phyloP scores from a whole-genome alignment of 305 asterid genomes.

The Fraxinus baroniana region DNA sequence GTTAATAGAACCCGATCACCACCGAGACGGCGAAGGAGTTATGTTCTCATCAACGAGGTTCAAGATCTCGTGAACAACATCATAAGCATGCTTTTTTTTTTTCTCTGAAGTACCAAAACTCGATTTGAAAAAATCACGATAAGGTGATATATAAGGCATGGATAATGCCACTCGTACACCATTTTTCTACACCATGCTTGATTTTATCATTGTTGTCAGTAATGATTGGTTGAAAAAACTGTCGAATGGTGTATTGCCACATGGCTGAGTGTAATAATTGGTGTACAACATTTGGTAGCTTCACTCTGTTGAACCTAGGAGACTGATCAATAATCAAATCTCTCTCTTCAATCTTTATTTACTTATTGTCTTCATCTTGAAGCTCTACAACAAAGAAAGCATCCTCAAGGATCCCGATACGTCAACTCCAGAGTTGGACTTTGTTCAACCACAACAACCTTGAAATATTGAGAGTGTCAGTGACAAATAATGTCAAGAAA shows the following conservation, averaged over 20 bases:
- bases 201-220: no score
- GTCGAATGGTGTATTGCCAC: no score
- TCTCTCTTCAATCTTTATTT: conserved; percentile 27
- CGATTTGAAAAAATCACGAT: conserved; percentile 68
- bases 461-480: conserved; percentile 83
- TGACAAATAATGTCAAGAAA: conserved; percentile 77
- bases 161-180: no score
- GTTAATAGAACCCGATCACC: no score
- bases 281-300: conserved; percentile 46
- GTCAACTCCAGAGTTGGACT: conserved; percentile 83
- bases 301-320: conserved; percentile 66
- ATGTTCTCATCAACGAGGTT: conserved; percentile 81
- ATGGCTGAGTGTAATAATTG: no score
- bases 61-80: conserved; percentile 84
- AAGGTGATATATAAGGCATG: conserved; percentile 74
- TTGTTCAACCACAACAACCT: conserved; percentile 63
- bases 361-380: conserved; percentile 73
- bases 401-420: conserved; percentile 79
- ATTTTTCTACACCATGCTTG: no score
- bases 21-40: no score
- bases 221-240: no score
- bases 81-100: conserved; percentile 89
- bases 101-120: conserved; percentile 56
- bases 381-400: conserved; percentile 92
- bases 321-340: conserved; percentile 71